Evolutionary conservation across 192 early-diverging fungal species (phyloP), one percentile per base, ranked within the genome.

Genomic region (Coemansia pectinata): DNA sequence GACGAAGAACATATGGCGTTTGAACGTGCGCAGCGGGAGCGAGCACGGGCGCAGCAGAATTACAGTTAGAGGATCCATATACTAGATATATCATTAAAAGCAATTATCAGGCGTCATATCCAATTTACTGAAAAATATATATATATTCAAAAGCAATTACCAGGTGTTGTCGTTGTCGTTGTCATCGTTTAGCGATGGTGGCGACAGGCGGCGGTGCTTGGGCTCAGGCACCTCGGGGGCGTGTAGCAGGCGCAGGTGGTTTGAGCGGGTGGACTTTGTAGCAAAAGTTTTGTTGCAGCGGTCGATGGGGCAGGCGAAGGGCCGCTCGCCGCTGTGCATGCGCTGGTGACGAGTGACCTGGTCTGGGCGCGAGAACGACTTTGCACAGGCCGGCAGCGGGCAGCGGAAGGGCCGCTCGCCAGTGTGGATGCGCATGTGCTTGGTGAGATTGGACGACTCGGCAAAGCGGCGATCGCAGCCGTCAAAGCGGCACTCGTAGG

Each of bases 351-450:
- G 86, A 14, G 87, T 76, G 15, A 93, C 79, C 47, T 88, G 89
- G 78, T 92, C 92, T 0, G 89, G 89, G 19, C 90, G 84, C 31
- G 90, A 90, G 61, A 93, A 93, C 36, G 85, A 81, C 66, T 91
- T 92, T 21, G 85, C 88, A 62, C 92, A 93, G 33, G 86, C 88
- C 31, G 84, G 76, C 29, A 87, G 84, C 38, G 72, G 74, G 63
- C 92, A 93, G 33, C 82, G 70, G 82, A 91, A 91, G 1, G 91
- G 92, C 55, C 87, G 85, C 71, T 92, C 92, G 42, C 92, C 92
- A 0, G 89, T 93, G 72, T 93, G 91, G 9, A 89, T 90, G 29
- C 90, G 87, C 73, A 88, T 84, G 74, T 93, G 92, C 45, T 90
- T 90, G 47, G 86, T 85, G 65, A 92, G 85, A 62, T 92, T 90